Percentiles rank a stretch among this genome's conserved stretches.
phyloP scores from a whole-genome alignment of 2,329 filamentous ascomycete genomes.

The Trichoderma arundinaceum region DNA sequence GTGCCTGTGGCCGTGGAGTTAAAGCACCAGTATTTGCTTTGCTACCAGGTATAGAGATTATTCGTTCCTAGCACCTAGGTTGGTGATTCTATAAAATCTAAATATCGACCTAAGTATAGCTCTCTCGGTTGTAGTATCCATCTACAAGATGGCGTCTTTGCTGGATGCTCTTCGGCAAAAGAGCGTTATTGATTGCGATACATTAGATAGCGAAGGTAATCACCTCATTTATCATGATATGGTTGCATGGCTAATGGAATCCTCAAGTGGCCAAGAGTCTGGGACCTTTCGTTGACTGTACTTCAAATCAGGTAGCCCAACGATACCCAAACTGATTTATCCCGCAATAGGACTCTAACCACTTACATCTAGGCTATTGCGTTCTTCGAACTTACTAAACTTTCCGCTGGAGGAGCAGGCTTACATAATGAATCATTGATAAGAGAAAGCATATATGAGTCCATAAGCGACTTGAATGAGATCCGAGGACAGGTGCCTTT shows the following conservation, averaged over 20 bases:
- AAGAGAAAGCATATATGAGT: slow-evolving; percentile 38
- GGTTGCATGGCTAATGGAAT: slow-evolving; percentile 21
- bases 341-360: background rate
- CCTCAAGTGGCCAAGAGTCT: slow-evolving; percentile 40
- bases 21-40: background rate
- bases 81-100: too few relatives aligned
- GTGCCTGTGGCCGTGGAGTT: too few relatives aligned
- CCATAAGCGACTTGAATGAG: slow-evolving; percentile 33
- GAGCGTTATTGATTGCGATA: slow-evolving; percentile 46
- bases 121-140: background rate
- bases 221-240: background rate
- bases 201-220: slow-evolving; percentile 44
- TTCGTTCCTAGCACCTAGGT: too few relatives aligned
- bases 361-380: slow-evolving; percentile 42
- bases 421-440: slow-evolving; percentile 42
- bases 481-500: slow-evolving; percentile 38
- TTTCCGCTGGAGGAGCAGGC: slow-evolving; percentile 33
- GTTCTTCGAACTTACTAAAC: slow-evolving; percentile 42
- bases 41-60: background rate
- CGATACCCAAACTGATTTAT: background rate
- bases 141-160: slow-evolving; percentile 38
- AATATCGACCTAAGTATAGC: background rate
- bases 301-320: slow-evolving; percentile 44
- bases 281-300: slow-evolving; percentile 45
- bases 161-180: slow-evolving; percentile 40